These are phyloP conservation scores for Podaxis mareebaensis DNA, from an alignment of 768 basidiomycete genomes.

Conservation along the genomic window DNA sequence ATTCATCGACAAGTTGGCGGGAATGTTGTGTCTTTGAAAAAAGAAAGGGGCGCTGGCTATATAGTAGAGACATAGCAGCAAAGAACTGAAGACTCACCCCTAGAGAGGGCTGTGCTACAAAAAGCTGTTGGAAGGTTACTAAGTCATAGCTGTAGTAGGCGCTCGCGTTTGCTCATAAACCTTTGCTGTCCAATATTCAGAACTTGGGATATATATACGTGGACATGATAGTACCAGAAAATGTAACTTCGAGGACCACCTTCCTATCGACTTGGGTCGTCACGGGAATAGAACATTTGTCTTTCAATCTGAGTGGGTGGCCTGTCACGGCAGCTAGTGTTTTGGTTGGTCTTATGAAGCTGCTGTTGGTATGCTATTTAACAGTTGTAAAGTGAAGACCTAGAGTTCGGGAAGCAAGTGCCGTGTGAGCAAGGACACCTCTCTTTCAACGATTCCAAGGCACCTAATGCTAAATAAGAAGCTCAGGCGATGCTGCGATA, in stretches of 20 bases:
- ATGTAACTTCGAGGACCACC: background rate
- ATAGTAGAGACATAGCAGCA: conserved; percentile 8
- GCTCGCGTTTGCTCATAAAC: background rate
- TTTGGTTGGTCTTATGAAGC: background rate
- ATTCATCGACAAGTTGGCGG: background rate
- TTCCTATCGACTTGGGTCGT: background rate
- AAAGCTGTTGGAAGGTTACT: conserved; percentile 6
- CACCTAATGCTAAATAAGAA: no score
- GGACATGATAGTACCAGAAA: background rate
- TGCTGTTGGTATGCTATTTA: conserved; percentile 11
- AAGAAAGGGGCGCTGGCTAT: background rate
- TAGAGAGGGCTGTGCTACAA: conserved; percentile 4
- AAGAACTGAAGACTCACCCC: no score
- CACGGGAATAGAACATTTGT: background rate
- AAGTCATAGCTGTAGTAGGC: conserved; percentile 7
- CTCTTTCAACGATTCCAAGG: no score
- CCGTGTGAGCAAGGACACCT: no score
- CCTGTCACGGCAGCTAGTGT: background rate
- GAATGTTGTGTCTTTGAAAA: background rate
- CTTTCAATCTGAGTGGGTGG: background rate
- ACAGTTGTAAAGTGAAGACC: background rate
- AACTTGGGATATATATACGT: background rate
- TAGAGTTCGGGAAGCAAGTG: background rate
- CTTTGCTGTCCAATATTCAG: background rate
- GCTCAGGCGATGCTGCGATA: no score